phyloP scores from a whole-genome alignment of 805 yeast species.

The Zygotorulaspora sp. region DNA sequence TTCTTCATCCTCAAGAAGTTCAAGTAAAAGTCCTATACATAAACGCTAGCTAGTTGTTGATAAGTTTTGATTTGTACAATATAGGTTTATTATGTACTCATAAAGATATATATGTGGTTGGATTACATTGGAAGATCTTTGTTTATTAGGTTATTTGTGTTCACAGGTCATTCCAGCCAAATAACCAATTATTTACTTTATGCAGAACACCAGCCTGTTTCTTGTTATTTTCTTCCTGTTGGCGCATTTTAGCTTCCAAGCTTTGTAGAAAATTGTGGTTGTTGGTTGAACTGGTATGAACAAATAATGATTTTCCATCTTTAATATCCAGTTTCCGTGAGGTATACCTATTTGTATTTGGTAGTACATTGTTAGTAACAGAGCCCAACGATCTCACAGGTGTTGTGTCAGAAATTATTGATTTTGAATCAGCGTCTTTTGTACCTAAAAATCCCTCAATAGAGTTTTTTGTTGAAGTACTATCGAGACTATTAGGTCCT shows the following conservation, averaged over 20 bases:
- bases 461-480: not conserved
- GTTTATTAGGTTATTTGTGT: no score
- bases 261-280: constrained; percentile 27
- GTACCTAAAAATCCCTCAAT: not conserved
- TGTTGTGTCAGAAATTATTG: not conserved
- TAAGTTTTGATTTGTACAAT: no score
- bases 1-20: constrained; percentile 5
- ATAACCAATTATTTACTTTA: constrained; percentile 44
- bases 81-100: not conserved
- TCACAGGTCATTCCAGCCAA: constrained; percentile 50
- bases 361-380: constrained; percentile 3
- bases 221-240: constrained; percentile 21
- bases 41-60: no score
- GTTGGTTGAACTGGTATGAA: constrained; percentile 22
- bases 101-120: not conserved
- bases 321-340: constrained; percentile 36
- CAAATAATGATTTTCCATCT: constrained; percentile 42
- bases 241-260: constrained; percentile 30
- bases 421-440: not conserved
- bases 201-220: constrained; percentile 23
- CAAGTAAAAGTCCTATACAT: constrained; percentile 10
- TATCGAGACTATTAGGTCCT: constrained; percentile 1
- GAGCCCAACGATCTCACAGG: not conserved
- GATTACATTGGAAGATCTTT: no score
- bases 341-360: constrained; percentile 11